Evolutionary conservation across 2,329 filamentous ascomycete species (phyloP).

Genomic region (Neonectria hederae): DNA sequence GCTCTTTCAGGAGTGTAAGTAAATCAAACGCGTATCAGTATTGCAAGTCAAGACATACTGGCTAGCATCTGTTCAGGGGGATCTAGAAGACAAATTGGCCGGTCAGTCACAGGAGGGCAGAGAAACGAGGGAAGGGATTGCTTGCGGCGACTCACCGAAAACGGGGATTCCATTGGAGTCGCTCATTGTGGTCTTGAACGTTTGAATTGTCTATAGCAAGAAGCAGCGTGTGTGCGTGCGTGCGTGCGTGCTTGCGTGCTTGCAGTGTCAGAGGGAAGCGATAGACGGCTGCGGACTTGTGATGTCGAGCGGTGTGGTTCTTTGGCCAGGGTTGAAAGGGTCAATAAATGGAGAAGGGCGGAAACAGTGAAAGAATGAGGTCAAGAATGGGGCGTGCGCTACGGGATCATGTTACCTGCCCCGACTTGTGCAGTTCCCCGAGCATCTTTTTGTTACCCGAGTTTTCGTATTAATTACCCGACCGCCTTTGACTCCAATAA

Average conservation of each 20-base stretch:
- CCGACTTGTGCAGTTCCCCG: neutral
- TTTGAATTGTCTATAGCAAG: neutral
- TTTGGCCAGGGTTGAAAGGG: slow-evolving; percentile 8
- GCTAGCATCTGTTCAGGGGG: slow-evolving; percentile 21
- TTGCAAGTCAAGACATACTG: slow-evolving; percentile 14
- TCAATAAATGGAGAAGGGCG: slow-evolving; percentile 1
- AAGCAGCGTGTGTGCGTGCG: neutral
- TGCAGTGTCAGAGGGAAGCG: neutral
- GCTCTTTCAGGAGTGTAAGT: slow-evolving; percentile 2
- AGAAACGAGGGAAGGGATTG: neutral
- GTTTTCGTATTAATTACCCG: neutral
- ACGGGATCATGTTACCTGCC: neutral
- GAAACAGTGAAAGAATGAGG: neutral
- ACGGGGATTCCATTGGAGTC: slow-evolving; percentile 7
- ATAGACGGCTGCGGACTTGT: neutral
- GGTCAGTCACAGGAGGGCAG: neutral
- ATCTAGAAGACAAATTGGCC: neutral
- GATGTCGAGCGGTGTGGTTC: neutral
- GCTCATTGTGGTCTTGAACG: neutral
- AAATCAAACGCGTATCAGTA: neutral
- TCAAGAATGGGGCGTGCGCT: neutral
- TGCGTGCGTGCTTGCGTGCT: too few species aligned
- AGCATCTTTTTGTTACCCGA: neutral
- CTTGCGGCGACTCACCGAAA: slow-evolving; percentile 3
- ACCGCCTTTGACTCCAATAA: neutral